These are phyloP conservation scores for Tetradesmus obliquus DNA, from an alignment of 139 green algal genomes.

Conservation along the genomic window DNA sequence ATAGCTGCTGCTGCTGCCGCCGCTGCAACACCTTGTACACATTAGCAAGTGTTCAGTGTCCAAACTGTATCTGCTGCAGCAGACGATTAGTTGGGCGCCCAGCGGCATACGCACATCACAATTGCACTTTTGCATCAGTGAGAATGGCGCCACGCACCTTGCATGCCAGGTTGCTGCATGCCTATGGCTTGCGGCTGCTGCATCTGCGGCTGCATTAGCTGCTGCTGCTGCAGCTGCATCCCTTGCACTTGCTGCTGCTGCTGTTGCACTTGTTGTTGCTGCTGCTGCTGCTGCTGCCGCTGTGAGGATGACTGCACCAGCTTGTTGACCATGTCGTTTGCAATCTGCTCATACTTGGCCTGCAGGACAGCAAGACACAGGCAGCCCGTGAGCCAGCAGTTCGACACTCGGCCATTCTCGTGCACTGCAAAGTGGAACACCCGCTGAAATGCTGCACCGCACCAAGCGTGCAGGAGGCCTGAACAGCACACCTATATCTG, in stretches of 20 bases:
- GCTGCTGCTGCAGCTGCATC: neutral
- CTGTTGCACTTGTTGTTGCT: neutral
- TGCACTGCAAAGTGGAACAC: neutral
- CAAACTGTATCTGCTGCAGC: neutral
- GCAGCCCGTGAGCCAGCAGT: neutral
- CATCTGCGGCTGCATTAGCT: slow-evolving; percentile 9
- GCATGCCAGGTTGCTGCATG: slow-evolving; percentile 18
- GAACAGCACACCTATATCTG: too few species aligned
- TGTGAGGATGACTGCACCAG: neutral
- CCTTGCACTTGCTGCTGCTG: slow-evolving; percentile 11
- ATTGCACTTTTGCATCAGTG: neutral
- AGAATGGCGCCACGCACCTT: neutral
- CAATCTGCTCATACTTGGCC: slow-evolving; percentile 19
- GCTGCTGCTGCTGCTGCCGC: neutral
- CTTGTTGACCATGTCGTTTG: slow-evolving; percentile 8
- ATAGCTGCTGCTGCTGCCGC: too few species aligned
- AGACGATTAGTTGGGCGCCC: neutral
- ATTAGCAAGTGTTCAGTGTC: neutral
- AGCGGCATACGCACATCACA: too few species aligned
- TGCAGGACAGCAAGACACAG: neutral
- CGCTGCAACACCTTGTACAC: too few species aligned
- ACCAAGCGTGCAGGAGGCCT: too few species aligned
- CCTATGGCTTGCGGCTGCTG: slow-evolving; percentile 7
- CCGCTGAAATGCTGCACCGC: too few species aligned
- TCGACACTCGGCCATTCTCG: neutral